These are phyloP conservation scores for Diaporthe australafricana DNA, from an alignment of 2,329 filamentous ascomycete species.

Conservation along the genomic window DNA sequence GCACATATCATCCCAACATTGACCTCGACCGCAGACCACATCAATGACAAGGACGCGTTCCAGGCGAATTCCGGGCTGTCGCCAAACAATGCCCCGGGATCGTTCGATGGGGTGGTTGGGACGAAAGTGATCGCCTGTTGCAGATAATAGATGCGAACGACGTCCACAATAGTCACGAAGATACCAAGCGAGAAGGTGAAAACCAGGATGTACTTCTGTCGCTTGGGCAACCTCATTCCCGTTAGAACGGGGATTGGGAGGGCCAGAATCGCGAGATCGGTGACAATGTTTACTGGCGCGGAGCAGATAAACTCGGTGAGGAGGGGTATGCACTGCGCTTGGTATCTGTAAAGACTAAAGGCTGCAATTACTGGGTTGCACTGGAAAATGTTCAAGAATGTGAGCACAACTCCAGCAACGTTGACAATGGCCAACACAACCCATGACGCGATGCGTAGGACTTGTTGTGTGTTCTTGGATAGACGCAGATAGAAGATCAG, in stretches of 20 bases:
- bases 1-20: conserved; percentile 91
- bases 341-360: conserved; percentile 60
- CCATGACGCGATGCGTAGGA: conserved; percentile 87
- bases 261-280: conserved; percentile 87
- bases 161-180: conserved; percentile 89
- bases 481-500: conserved; percentile 90
- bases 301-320: conserved; percentile 77
- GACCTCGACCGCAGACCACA: conserved; percentile 95
- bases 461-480: conserved; percentile 79
- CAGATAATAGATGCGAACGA: conserved; percentile 89
- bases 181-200: conserved; percentile 88
- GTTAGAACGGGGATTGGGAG: conserved; percentile 91
- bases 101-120: conserved; percentile 50
- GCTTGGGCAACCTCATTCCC: conserved; percentile 83
- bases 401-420: conserved; percentile 80
- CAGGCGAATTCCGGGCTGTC: conserved; percentile 68
- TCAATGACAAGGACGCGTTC: conserved; percentile 86
- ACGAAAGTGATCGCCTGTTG: conserved; percentile 73
- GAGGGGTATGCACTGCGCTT: conserved; percentile 64
- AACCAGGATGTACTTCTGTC: conserved; percentile 89
- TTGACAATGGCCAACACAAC: conserved; percentile 83
- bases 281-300: conserved; percentile 91
- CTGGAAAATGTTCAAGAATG: conserved; percentile 88
- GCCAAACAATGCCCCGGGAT: conserved; percentile 60
- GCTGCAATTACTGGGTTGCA: conserved; percentile 80